A percentile compares a stretch with the other conserved stretches of the same genome.
phyloP scores from a whole-genome alignment of 73 alveolate species.

The Tetrahymena malaccensis region DNA sequence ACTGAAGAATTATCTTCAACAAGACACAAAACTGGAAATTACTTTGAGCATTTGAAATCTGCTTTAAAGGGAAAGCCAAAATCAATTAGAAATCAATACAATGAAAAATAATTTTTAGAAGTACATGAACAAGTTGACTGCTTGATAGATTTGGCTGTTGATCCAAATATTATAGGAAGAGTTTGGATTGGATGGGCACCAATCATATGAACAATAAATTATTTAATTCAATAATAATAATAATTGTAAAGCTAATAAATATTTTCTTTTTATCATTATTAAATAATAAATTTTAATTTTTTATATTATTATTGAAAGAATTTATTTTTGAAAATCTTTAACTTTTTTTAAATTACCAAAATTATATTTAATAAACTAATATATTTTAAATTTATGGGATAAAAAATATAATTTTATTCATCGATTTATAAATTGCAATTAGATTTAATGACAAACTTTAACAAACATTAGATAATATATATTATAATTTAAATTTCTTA shows the following conservation, averaged over 20 bases:
- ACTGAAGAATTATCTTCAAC: slow-evolving; percentile 62
- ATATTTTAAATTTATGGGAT: too few species aligned
- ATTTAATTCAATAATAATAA: neutral
- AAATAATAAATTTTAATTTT: too few species aligned
- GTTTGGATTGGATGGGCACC: slow-evolving; percentile 97
- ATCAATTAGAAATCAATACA: slow-evolving; percentile 13
- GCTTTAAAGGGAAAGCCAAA: slow-evolving; percentile 52
- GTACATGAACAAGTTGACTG: slow-evolving; percentile 92
- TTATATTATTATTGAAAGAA: too few species aligned
- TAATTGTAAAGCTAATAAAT: neutral
- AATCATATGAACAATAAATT: slow-evolving; percentile 47
- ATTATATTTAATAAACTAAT: too few species aligned
- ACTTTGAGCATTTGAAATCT: slow-evolving; percentile 21
- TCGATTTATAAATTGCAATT: too few species aligned
- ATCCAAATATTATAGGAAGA: slow-evolving; percentile 93
- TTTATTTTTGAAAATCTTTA: too few species aligned
- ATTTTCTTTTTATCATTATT: too few species aligned
- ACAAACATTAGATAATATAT: too few species aligned
- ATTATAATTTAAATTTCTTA: too few species aligned
- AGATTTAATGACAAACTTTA: too few species aligned
- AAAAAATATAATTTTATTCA: too few species aligned
- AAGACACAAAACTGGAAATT: slow-evolving; percentile 35
- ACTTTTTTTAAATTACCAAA: too few species aligned
- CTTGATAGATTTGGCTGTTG: slow-evolving; percentile 87
- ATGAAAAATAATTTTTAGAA: slow-evolving; percentile 37